A percentile compares a stretch with the other conserved stretches of the same genome.
phyloP scores from a whole-genome alignment of 768 basidiomycete genomes.

The Trametes cingulata region DNA sequence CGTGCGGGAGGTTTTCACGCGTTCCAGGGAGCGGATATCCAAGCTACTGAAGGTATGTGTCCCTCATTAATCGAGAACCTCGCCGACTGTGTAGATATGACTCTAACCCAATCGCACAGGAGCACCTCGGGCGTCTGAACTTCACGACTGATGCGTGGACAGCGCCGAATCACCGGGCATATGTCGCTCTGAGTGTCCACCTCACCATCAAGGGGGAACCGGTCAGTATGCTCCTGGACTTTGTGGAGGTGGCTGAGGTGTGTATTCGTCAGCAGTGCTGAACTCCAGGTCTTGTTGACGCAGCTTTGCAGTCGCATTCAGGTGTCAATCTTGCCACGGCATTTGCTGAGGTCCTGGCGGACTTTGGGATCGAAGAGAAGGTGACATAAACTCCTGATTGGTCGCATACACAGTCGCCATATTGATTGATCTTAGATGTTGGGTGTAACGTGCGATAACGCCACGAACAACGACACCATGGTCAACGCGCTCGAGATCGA shows the following conservation, averaged over 20 bases:
- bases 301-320: conserved; percentile 32
- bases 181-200: conserved; percentile 36
- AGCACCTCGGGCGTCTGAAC: conserved; percentile 30
- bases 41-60: conserved; percentile 7
- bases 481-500: not conserved
- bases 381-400: conserved; percentile 21
- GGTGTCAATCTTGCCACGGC: conserved; percentile 37
- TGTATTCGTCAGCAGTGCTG: not conserved
- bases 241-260: conserved; percentile 37
- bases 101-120: not conserved
- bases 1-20: conserved; percentile 30
- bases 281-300: no score
- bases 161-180: conserved; percentile 37
- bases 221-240: conserved; percentile 35
- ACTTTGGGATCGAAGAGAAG: conserved; percentile 39
- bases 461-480: conserved; percentile 14
- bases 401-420: not conserved
- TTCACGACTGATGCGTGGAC: conserved; percentile 42
- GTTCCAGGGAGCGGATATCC: conserved; percentile 23
- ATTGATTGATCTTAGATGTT: conserved; percentile 5
- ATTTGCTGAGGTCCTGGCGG: conserved; percentile 35
- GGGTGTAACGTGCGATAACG: conserved; percentile 21
- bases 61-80: no score
- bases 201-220: conserved; percentile 33
- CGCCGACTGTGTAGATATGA: not conserved